Evolutionary conservation across 2,329 filamentous ascomycete species (phyloP).

Genomic region (Neodidymelliopsis sp.): DNA sequence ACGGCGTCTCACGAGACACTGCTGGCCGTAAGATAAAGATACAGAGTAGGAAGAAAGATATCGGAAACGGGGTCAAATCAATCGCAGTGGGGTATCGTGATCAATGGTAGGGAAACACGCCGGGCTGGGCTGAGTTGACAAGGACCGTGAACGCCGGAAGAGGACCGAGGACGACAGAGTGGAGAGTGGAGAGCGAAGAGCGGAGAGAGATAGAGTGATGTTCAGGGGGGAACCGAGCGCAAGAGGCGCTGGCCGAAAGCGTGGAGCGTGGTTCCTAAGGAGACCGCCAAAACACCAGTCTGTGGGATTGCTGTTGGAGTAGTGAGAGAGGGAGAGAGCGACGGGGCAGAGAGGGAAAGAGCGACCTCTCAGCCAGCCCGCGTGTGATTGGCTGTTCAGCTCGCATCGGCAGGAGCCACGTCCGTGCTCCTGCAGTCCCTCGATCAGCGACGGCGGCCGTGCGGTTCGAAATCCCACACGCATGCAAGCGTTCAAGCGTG

Average conservation of each 20-base stretch:
- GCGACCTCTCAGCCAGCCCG: slow-evolving; percentile 28
- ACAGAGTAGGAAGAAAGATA: slow-evolving; percentile 29
- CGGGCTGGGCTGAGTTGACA: slow-evolving; percentile 31
- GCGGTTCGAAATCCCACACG: slow-evolving; percentile 8
- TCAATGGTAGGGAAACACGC: slow-evolving; percentile 38
- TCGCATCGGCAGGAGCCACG: slow-evolving; percentile 7
- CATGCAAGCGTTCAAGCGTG: too few species aligned
- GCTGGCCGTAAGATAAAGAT: slow-evolving; percentile 26
- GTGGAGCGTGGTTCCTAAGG: slow-evolving; percentile 42
- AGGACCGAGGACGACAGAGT: slow-evolving; percentile 42
- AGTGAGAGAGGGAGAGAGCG: slow-evolving; percentile 34
- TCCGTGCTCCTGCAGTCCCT: slow-evolving; percentile 3
- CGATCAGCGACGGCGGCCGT: slow-evolving; percentile 17
- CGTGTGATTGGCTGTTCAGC: slow-evolving; percentile 27
- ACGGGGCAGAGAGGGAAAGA: slow-evolving; percentile 39
- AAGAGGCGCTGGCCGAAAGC: slow-evolving; percentile 53
- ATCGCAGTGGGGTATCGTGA: slow-evolving; percentile 46
- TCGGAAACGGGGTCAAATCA: slow-evolving; percentile 30
- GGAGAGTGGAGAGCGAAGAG: slow-evolving; percentile 41
- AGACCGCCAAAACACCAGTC: slow-evolving; percentile 48
- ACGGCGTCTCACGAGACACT: slow-evolving; percentile 24
- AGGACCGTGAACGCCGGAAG: slow-evolving; percentile 49
- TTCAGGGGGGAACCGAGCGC: slow-evolving; percentile 48
- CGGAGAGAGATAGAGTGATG: slow-evolving; percentile 28
- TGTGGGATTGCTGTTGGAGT: slow-evolving; percentile 34